A percentile compares a stretch with the other conserved stretches of the same genome.
phyloP scores from a whole-genome alignment of 371 early-diverging fungal species.

The Globomyces sp. region DNA sequence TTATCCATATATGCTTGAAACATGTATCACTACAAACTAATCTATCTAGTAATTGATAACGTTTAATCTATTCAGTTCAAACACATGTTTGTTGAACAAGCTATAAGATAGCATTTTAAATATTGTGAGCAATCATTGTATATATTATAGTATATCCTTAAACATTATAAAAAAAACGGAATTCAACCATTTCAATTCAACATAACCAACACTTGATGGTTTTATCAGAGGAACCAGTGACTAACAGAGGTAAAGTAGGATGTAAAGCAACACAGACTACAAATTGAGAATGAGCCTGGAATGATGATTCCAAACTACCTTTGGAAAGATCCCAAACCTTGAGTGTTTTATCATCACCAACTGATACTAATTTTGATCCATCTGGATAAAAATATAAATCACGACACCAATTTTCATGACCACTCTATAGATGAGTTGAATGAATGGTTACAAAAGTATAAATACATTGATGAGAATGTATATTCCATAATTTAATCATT shows the following conservation, averaged over 20 bases:
- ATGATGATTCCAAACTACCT: constrained; percentile 72
- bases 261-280: constrained; percentile 75
- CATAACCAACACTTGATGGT: constrained; percentile 66
- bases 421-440: constrained; percentile 50
- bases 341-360: constrained; percentile 84
- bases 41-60: no score
- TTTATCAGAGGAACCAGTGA: constrained; percentile 85
- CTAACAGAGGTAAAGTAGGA: constrained; percentile 41
- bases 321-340: constrained; percentile 85
- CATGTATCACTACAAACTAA: no score
- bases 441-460: constrained; percentile 56
- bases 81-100: no score
- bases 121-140: background rate
- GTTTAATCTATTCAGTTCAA: no score
- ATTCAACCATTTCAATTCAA: background rate
- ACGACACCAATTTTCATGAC: constrained; percentile 96
- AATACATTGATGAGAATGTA: constrained; percentile 67
- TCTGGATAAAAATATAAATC: constrained; percentile 77
- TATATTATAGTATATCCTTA: background rate
- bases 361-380: constrained; percentile 75
- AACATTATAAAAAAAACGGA: background rate
- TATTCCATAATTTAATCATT: constrained; percentile 84
- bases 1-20: no score
- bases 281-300: constrained; percentile 86
- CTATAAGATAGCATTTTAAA: background rate